Base-by-base conservation (phyloP, 2,329 filamentous ascomycete genomes). In the Pseudocercospora ulei region DNA sequence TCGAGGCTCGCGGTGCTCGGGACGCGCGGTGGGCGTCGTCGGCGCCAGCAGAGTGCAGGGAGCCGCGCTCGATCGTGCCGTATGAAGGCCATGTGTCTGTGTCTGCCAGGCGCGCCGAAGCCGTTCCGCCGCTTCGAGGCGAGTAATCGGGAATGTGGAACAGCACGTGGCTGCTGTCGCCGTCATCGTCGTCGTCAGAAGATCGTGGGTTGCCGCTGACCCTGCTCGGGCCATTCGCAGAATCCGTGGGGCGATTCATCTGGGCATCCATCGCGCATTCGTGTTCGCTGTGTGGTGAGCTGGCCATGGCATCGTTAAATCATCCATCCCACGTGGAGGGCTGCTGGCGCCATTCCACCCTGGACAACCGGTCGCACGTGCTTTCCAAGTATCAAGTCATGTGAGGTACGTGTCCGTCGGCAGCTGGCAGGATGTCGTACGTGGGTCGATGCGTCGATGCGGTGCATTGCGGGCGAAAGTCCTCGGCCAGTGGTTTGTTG, bases 81-180 rank as follows among this genome's bases (percentile, higher is more conserved):
- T 33, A 33, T 3, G 17, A 9, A n/a, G 11, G 16, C 29, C 29
- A 22, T 19, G 17, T 8, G n/a, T 33, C 18, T 19, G 17, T 8
- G n/a, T 33, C 18, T 11, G 29, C 17, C 12, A 11, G 5, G 24
- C 4, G 8, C 5, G 24, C 6, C 8, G 11, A 3, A 7, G 3
- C 11, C 5, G 25, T n/a, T 27, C 11, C 25, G 5, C 1, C 9
- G 29, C 17, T 33, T 20, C 17, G 29, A 13, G 29, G 17, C 11
- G 29, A 20, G 11, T 20, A 33, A 19, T 33, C 29, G 5, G 29
- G 29, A n/a, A 33, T 33, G 6, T 13, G 29, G 14, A 33, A 33
- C 9, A 11, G 18, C 4, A 33, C 17, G 18, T 7, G 16, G 7
- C n/a, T 7, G 7, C 5, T 14, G 18, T 18, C 14, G 29, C 18